phyloP scores from a whole-genome alignment of 331 rosid genomes.

The Erythrophleum ivorense region DNA sequence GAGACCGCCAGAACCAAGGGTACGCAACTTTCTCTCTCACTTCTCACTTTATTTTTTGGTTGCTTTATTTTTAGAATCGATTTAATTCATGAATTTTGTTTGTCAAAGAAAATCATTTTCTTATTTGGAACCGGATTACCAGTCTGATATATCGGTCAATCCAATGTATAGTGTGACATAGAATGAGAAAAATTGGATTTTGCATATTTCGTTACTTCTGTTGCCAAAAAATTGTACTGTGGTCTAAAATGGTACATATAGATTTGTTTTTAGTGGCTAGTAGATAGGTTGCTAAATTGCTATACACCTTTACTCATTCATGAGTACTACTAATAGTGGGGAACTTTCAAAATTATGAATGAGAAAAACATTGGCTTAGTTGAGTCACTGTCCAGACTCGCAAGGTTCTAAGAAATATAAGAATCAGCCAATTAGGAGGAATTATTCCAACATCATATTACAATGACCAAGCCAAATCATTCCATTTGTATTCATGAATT shows the following conservation, averaged over 20 bases:
- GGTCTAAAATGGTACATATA: not conserved
- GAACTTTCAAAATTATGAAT: too few species aligned
- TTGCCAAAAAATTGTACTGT: not conserved
- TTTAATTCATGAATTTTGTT: not conserved
- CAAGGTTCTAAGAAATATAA: not conserved
- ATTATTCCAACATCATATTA: constrained; percentile 19
- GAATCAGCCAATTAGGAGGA: not conserved
- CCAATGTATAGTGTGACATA: not conserved
- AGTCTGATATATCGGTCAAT: not conserved
- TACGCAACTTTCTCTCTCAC: constrained; percentile 4
- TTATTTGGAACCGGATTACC: not conserved
- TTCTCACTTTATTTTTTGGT: not conserved
- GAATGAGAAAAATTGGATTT: not conserved
- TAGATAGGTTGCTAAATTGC: not conserved
- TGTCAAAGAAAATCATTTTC: not conserved
- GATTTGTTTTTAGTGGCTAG: not conserved
- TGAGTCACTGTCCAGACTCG: too few species aligned
- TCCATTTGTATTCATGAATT: not conserved
- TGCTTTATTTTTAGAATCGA: not conserved
- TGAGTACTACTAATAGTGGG: not conserved
- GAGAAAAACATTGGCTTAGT: too few species aligned
- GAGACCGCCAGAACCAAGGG: constrained; percentile 74
- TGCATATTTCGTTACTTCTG: too few species aligned
- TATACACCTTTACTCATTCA: not conserved
- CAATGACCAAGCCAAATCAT: not conserved